Conservation (phyloP, 2,329 filamentous ascomycete genomes). For the Pestalotiopsis sp. region DNA sequence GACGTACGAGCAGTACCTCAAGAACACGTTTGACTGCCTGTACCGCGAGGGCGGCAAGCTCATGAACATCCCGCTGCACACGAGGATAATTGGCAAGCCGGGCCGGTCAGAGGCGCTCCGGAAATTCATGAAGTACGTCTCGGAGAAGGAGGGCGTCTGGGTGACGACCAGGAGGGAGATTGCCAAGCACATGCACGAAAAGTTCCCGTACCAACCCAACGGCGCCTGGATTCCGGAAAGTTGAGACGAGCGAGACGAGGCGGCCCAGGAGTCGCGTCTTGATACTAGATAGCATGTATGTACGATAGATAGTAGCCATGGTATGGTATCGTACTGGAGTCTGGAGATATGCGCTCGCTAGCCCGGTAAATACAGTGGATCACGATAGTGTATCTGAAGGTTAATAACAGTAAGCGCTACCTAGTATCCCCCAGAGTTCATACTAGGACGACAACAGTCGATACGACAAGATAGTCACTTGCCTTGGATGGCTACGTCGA, state of each 20-base stretch:
- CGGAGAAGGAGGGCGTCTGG: conserved; percentile 41
- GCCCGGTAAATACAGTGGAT: neutral
- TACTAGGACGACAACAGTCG: neutral
- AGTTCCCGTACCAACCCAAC: conserved; percentile 36
- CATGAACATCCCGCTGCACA: conserved; percentile 42
- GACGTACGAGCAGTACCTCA: conserved; percentile 40
- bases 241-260: neutral
- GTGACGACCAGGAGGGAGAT: conserved; percentile 42
- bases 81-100: conserved; percentile 39
- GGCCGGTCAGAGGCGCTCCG: conserved; percentile 37
- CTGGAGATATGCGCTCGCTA: neutral
- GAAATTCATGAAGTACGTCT: conserved; percentile 39
- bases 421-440: too few relatives aligned
- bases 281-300: neutral
- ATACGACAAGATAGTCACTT: neutral
- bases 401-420: neutral
- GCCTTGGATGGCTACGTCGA: neutral
- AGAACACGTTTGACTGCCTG: conserved; percentile 40
- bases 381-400: neutral
- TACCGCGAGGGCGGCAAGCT: conserved; percentile 41
- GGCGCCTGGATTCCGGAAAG: conserved; percentile 16
- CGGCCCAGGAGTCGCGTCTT: neutral
- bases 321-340: neutral
- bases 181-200: conserved; percentile 37
- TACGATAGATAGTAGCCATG: too few relatives aligned